phyloP scores from a whole-genome alignment of 768 basidiomycete genomes.

The Suillus ampliporus region DNA sequence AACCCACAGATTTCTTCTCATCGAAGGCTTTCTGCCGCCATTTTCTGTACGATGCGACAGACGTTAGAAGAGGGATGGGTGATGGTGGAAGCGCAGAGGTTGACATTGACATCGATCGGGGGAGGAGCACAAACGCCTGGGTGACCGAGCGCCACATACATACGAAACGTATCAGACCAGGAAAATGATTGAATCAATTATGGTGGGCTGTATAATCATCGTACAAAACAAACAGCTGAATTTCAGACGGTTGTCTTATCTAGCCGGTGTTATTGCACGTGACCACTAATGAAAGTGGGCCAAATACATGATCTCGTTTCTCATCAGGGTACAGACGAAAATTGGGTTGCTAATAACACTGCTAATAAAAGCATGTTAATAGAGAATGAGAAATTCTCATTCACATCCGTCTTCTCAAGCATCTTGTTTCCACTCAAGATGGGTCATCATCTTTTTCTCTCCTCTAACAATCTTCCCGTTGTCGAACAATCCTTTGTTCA shows the following conservation, averaged over 20 bases:
- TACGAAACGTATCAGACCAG: not conserved
- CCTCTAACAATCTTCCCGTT: constrained; percentile 46
- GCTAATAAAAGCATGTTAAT: too few species aligned
- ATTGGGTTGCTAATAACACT: too few species aligned
- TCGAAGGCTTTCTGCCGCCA: constrained; percentile 76
- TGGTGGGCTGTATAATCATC: not conserved
- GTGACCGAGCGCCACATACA: constrained; percentile 18
- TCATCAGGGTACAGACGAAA: too few species aligned
- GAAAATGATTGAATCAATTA: not conserved
- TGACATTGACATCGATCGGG: constrained; percentile 26
- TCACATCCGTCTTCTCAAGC: too few species aligned
- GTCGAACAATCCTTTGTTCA: constrained; percentile 42
- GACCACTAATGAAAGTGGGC: not conserved
- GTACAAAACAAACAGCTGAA: constrained; percentile 5
- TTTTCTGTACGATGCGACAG: constrained; percentile 63
- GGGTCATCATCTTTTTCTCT: constrained; percentile 40
- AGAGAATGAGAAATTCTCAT: too few species aligned
- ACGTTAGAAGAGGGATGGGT: constrained; percentile 56
- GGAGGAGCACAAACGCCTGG: constrained; percentile 2
- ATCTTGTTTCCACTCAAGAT: constrained; percentile 39
- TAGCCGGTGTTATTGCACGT: not conserved
- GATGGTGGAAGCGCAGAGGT: constrained; percentile 32
- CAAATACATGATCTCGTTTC: too few species aligned
- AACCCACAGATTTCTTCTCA: constrained; percentile 75
- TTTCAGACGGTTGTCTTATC: not conserved